Base-by-base conservation (phyloP, 371 early-diverging fungal genomes). In the Sporodiniella umbellata region DNA sequence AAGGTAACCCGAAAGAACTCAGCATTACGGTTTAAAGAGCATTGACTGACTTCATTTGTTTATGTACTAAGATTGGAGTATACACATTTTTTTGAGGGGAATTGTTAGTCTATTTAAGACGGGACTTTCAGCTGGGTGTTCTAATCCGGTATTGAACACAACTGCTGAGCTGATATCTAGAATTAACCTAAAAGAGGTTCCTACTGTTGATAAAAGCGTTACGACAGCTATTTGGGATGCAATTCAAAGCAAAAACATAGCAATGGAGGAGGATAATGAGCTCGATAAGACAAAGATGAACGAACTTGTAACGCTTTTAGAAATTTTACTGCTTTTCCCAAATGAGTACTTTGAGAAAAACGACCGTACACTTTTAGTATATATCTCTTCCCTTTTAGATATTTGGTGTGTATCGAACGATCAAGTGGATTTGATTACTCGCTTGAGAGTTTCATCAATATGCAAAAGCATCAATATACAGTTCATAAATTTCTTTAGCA, bases 311-410 rank as follows among this genome's bases (percentile, higher is more conserved):
- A 40, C 33, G 1, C 46, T 59, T 3, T 10, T 74, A 33, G 60
- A 62, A 8, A 39, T 68, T 10, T 48, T 71, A 23, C 67, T 74
- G 31, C 54, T 80, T 2, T 72, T 82, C 47, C 83, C 83, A 1
- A 63, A 66, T 40, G 83, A 80, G 39, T 80, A 75, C 40, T 80
- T 66, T 53, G 71, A 69, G 43, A 77, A 72, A 53, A 54, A 53
- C 14, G 68, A 82, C 21, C 70, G 80, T 22, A 58, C 71, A 22
- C 58, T 69, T 8, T 48, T 65, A 8, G 28, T 81, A 24, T 51
- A 60, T 26, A 46, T 76, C 17, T 57, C 66, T 55, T 66, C 68
- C 0, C 48, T 76, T 12, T 24, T 75, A n/a, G 82, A 81, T 31
- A 54, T 60, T 8, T 73, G 68, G 57, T 51, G 64, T 8, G 58